phyloP scores from a whole-genome alignment of 805 yeast genomes.

The Starmerella khaoyaiensis region DNA sequence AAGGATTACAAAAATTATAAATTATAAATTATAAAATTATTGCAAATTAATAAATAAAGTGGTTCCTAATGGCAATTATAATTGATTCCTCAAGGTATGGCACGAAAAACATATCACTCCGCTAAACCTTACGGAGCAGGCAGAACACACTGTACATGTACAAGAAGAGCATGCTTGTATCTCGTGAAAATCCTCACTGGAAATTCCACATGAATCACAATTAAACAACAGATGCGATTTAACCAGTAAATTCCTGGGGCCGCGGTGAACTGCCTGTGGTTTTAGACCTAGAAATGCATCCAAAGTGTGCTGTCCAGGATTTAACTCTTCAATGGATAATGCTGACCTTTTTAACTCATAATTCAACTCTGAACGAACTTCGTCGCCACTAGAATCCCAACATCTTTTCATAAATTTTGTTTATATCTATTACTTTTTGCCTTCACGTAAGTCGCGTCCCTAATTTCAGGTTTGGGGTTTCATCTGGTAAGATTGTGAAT shows the following conservation, averaged over 20 bases:
- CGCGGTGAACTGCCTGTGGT: constrained; percentile 3
- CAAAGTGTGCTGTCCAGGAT: constrained; percentile 10
- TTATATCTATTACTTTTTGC: too few species aligned
- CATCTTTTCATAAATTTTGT: too few species aligned
- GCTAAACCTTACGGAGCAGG: constrained; percentile 18
- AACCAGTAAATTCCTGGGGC: background rate
- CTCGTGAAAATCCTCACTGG: constrained; percentile 11
- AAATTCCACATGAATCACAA: constrained; percentile 6
- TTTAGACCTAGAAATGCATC: constrained; percentile 13
- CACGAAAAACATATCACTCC: constrained; percentile 10
- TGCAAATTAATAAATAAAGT: too few species aligned
- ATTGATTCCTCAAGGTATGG: too few species aligned
- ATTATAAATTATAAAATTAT: background rate
- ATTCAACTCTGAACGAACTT: too few species aligned
- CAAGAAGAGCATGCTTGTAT: constrained; percentile 14
- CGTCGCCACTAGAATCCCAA: too few species aligned
- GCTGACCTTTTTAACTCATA: too few species aligned
- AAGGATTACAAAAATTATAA: background rate
- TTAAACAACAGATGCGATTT: background rate
- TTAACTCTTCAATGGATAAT: too few species aligned
- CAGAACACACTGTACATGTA: constrained; percentile 11
- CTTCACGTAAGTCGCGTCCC: too few species aligned
- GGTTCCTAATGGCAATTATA: too few species aligned
- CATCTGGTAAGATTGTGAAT: too few species aligned
- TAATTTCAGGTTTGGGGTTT: too few species aligned